Conservation (phyloP, 768 basidiomycete genomes). For the Leccinum aurantiacum region DNA sequence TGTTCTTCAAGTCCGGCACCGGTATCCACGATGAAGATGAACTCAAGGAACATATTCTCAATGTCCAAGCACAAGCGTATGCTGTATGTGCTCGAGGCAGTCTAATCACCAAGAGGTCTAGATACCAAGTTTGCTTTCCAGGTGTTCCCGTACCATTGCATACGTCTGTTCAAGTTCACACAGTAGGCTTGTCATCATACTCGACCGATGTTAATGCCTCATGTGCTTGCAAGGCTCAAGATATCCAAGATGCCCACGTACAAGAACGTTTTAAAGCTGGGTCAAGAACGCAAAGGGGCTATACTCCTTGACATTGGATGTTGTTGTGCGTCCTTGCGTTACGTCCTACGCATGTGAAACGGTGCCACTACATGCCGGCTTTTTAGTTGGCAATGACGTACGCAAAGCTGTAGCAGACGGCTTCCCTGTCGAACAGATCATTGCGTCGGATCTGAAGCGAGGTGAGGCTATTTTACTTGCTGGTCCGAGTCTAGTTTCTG, state of each 20-base stretch:
- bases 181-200: slow-evolving; percentile 7
- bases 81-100: slow-evolving; percentile 21
- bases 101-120: not conserved
- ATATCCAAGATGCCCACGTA: slow-evolving; percentile 24
- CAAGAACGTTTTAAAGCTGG: slow-evolving; percentile 35
- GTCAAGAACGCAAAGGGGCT: slow-evolving; percentile 34
- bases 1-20: slow-evolving; percentile 32
- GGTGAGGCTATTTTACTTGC: slow-evolving; percentile 24
- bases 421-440: slow-evolving; percentile 36
- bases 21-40: slow-evolving; percentile 31
- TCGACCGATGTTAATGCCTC: not conserved
- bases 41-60: slow-evolving; percentile 35
- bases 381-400: slow-evolving; percentile 42
- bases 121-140: slow-evolving; percentile 2
- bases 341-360: not conserved
- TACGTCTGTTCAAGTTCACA: slow-evolving; percentile 19
- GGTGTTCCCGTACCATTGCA: slow-evolving; percentile 28
- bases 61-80: slow-evolving; percentile 35
- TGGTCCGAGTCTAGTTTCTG: not conserved
- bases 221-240: slow-evolving; percentile 16
- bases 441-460: slow-evolving; percentile 40
- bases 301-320: slow-evolving; percentile 47
- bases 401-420: slow-evolving; percentile 43
- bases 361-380: not conserved
- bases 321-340: slow-evolving; percentile 34